Percentiles rank a stretch among this genome's conserved stretches.
Conservation (phyloP, 176 grass and related monocot genomes). For the Ananas comosus region DNA sequence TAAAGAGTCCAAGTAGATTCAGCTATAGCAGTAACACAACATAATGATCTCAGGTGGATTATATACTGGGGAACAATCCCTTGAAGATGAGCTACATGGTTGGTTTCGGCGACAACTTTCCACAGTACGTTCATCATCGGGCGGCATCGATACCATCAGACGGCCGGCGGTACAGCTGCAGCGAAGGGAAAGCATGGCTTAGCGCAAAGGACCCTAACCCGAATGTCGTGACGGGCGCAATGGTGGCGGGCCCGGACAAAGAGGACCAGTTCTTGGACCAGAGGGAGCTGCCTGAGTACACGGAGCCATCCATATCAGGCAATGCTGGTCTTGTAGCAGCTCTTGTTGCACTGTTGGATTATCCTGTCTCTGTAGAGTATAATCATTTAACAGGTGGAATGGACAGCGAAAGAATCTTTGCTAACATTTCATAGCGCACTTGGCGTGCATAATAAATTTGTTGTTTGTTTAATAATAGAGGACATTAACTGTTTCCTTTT, state of each 20-base stretch:
- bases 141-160: slow-evolving; percentile 63
- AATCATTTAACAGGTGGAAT: too few relatives aligned
- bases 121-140: slow-evolving; percentile 59
- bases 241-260: slow-evolving; percentile 60
- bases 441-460: too few relatives aligned
- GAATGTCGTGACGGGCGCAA: slow-evolving; percentile 51
- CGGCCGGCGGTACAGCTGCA: slow-evolving; percentile 33
- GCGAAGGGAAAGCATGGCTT: slow-evolving; percentile 49
- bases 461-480: too few relatives aligned
- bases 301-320: slow-evolving; percentile 38
- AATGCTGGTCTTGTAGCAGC: too few relatives aligned
- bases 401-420: too few relatives aligned
- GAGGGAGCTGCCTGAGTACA: slow-evolving; percentile 48
- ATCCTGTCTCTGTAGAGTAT: too few relatives aligned
- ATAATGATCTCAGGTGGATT: slow-evolving; percentile 30
- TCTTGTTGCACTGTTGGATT: too few relatives aligned
- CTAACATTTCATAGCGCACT: too few relatives aligned
- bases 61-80: slow-evolving; percentile 66
- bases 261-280: slow-evolving; percentile 51
- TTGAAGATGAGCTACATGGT: slow-evolving; percentile 80
- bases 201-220: slow-evolving; percentile 33
- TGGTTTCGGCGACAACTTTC: slow-evolving; percentile 52
- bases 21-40: neutral
- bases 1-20: neutral
- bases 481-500: too few relatives aligned